Base-by-base conservation (phyloP, 2,329 filamentous ascomycete genomes). In the Trichoderma polysporum region DNA sequence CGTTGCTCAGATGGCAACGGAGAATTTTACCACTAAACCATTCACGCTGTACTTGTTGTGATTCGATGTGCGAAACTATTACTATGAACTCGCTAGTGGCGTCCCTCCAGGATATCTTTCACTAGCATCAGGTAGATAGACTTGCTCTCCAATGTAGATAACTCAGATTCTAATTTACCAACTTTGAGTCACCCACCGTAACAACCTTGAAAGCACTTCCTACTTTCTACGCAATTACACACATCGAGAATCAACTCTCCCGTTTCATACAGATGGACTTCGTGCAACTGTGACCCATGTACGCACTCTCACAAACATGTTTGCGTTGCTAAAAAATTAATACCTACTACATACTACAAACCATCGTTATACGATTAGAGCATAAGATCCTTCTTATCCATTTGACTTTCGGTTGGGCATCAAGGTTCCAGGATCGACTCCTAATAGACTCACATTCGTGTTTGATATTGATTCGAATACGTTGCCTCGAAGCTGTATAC, bases 1-100 rank as follows among this genome's bases (percentile, higher is more conserved):
- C 69, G 68, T 69, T 73, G 70, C 70, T 68, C 70, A 57, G 68
- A 74, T 75, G 74, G 74, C 73, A 75, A 75, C 73, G 74, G 73
- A 75, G 73, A 74, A 75, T 75, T 75, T 75, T 74, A 75, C 73
- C 74, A 74, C 73, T 68, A 68, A 68, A 68, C 66, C 66, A 68
- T 65, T 63, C 66, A 65, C 66, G 66, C 66, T 63, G n/a, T 64
- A 53, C n/a, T 67, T 35, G 12, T 57, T 67, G 58, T 7, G n/a
- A 27, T 2, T 0, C 7, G 2, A 1, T 6, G 8, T 2, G 27
- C 7, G 17, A 37, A 62, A 39, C 0, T 37, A n/a, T 4, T 4
- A 15, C 22, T 2, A 54, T 54, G 31, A 35, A 45, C 39, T 41
- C 6, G 6, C 1, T 3, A n/a, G 9, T 41, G 3, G 19, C 3